Evolutionary conservation across 306 rosid genomes (phyloP).

Genomic region (cucumber (Cucumis sativus)): Cucumber_9930_V3 NC_026659.2:27923001-27923500

Average conservation of each 20-base stretch:
- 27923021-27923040: background rate
- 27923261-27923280: constrained; percentile 56
- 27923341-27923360: constrained; percentile 49
- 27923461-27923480: constrained; percentile 69
- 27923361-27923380: constrained; percentile 60
- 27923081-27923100: background rate
- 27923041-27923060: no score
- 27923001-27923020: background rate
- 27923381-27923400: background rate
- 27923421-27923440: background rate
- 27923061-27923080: no score
- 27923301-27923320: constrained; percentile 60
- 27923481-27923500: constrained; percentile 50
- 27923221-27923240: constrained; percentile 46
- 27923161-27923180: background rate
- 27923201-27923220: constrained; percentile 38
- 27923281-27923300: constrained; percentile 90
- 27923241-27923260: constrained; percentile 64
- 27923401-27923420: background rate
- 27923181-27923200: constrained; percentile 38
- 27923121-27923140: background rate
- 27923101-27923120: background rate
- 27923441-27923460: constrained; percentile 34
- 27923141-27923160: background rate
- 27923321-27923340: constrained; percentile 61